A percentile compares a stretch with the other conserved stretches of the same genome.
Conservation (phyloP, 1,284 basidiomycete genomes). For the Sanghuangporus sanghuang region DNA sequence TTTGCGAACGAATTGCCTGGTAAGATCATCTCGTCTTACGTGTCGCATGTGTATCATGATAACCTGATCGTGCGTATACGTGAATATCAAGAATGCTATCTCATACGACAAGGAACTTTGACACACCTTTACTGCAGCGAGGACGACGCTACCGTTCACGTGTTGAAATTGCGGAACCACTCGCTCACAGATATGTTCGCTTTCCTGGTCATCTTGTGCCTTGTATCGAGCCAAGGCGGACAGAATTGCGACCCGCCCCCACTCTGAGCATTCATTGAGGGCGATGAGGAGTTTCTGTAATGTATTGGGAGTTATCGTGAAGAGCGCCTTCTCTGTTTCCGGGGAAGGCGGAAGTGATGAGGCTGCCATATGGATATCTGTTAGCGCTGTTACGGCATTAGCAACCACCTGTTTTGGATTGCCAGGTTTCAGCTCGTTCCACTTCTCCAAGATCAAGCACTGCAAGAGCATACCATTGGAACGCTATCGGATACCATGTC, state of each 20-base stretch:
- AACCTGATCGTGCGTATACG: slow-evolving; percentile 47
- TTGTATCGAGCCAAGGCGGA: slow-evolving; percentile 83
- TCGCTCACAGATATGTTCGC: slow-evolving; percentile 97
- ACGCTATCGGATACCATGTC: slow-evolving; percentile 94
- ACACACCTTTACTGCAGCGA: slow-evolving; percentile 87
- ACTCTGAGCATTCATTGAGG: slow-evolving; percentile 97
- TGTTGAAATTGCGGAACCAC: slow-evolving; percentile 99
- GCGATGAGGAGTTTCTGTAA: slow-evolving; percentile 92
- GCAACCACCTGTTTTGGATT: slow-evolving; percentile 78
- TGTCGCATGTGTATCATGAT: slow-evolving; percentile 95
- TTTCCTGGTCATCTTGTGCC: slow-evolving; percentile 85
- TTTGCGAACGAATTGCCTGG: slow-evolving; percentile 86
- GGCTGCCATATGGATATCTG: slow-evolving; percentile 83
- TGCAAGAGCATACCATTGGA: slow-evolving; percentile 73
- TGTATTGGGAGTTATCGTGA: slow-evolving; percentile 77
- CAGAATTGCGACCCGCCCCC: slow-evolving; percentile 93
- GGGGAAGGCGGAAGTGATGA: slow-evolving; percentile 48
- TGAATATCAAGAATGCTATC: neutral
- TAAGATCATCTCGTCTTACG: slow-evolving; percentile 81
- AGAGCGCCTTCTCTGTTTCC: slow-evolving; percentile 62
- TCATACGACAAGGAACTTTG: neutral
- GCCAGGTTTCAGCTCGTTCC: neutral
- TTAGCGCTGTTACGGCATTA: slow-evolving; percentile 90
- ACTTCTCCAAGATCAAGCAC: neutral
- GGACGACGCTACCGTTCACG: slow-evolving; percentile 90